A percentile compares a stretch with the other conserved stretches of the same genome.
Conservation (phyloP, 2,329 filamentous ascomycete genomes). For the Fusarium sp. region DNA sequence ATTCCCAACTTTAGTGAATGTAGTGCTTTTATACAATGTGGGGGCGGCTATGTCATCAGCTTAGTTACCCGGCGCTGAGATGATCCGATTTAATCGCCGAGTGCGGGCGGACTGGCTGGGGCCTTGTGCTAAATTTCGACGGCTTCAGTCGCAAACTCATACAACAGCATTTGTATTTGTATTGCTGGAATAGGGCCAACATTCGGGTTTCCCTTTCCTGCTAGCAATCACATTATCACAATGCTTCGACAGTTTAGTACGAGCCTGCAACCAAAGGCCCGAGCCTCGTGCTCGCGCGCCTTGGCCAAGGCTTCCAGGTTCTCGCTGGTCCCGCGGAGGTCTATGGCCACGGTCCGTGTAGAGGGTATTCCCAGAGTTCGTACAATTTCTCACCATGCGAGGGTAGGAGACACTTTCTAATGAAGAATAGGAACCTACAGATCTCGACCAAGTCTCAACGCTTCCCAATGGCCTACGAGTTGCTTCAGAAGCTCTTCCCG, state of each 20-base stretch:
- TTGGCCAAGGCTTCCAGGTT: conserved; percentile 40
- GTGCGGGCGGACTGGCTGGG: conserved; percentile 39
- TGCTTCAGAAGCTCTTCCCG: conserved; percentile 92
- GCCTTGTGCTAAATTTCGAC: conserved; percentile 42
- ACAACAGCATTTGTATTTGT: conserved; percentile 19
- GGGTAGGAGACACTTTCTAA: background rate
- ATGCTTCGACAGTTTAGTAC: conserved; percentile 54
- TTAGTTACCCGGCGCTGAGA: conserved; percentile 38
- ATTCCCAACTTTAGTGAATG: too few species aligned
- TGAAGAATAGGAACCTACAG: conserved; percentile 74
- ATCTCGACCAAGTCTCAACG: conserved; percentile 87
- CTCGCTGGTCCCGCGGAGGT: conserved; percentile 38
- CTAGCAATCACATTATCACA: conserved; percentile 19
- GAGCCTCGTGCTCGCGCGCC: conserved; percentile 42
- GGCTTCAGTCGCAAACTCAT: conserved; percentile 41
- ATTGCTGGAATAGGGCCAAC: conserved; percentile 25
- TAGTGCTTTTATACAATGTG: background rate
- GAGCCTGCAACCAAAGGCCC: conserved; percentile 46
- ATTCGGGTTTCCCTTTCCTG: conserved; percentile 5
- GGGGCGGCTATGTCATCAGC: conserved; percentile 38
- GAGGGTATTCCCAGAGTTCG: conserved; percentile 53
- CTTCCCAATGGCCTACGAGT: conserved; percentile 93
- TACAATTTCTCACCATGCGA: too few species aligned
- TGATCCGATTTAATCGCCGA: conserved; percentile 49
- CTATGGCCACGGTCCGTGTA: conserved; percentile 50